Base-by-base conservation (phyloP, 345 rosid species). In the Rhodamnia argentea region DNA sequence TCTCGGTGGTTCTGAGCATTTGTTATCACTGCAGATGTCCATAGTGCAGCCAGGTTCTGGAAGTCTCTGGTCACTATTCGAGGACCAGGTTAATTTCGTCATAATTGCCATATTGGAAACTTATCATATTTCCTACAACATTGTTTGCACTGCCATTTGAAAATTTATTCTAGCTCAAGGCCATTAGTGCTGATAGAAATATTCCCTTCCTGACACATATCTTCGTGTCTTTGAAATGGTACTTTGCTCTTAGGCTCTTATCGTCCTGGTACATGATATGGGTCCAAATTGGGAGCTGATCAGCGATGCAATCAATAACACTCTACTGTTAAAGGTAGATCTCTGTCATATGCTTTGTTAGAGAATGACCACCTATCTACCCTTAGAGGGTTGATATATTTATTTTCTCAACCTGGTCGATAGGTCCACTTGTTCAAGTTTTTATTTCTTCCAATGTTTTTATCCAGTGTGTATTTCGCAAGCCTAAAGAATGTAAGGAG, bases 231-330 rank as follows among this genome's bases (percentile, higher is more conserved):
- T 44, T 0, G 14, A 70, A 70, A 70, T 32, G 47, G 81, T 70
- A 70, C 81, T 70, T 70, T 37, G 26, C 81, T 70, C 42, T 84
- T 89, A 98, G 99, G 99, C 99, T 81, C 99, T 98, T 90, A 96
- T 98, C 85, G 99, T 96, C 89, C 96, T 98, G 86, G 99, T 96
- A 82, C 99, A 98, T 84, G 99, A 98, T 87, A 93, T 98, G 99
- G 99, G 99, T 87, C 99, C 98, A 86, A 96, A 95, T 84, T 98
- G 99, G 99, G 99, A 94, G 94, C 98, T 98, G 90, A 93, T 98
- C 75, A 95, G 99, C 88, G 99, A 98, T 92, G 98, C 98, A 74
- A 93, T 98, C 88, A 98, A 95, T 88, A 92, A 94, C 91, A 91
- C 95, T 59, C 92, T 95, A 88, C 96, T 96, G 85, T 92, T 98